Evolutionary conservation across 257 asterid genomes (phyloP), one percentile per base, ranked within the genome.

Genomic region (Anisodus acutangulus): DNA sequence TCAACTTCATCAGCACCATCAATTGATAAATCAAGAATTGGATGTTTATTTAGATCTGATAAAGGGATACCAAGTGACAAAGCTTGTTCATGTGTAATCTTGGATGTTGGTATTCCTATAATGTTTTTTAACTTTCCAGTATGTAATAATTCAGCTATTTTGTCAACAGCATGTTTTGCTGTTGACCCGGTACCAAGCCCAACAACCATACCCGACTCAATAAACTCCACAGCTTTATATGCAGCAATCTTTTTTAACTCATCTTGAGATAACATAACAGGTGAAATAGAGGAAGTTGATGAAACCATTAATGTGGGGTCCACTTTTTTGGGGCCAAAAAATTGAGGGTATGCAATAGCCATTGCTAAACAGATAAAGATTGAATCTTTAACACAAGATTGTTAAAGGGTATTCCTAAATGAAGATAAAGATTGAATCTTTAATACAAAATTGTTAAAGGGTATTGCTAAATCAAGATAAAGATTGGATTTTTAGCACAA

Each of bases 1-100:
- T 93, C 97, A 31, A 93, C 94, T 88, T 92, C 94, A 66, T 92
- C 93, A 5, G 95, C 97, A 1, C 97, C 95, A 45, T 93, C 97
- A 22, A 93, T 93, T 1, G 95, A 93, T 64, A 93, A 87, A 87
- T 93, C 97, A 17, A 93, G 81, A 8, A 89, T 85, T 3, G 95
- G 92, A 19, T 91, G 92, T 5, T 90, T 62, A 83, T 91, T 93
- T 26, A 93, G 91, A 90, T 93, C 94, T 22, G 97, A 91, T 12
- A 93, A 63, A 4, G 95, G 95, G 1, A 93, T 90, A 0, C 93
- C 91, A 55, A 93, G 79, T 5, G 91, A 87, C 19, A 88, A 86
- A 9, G 95, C 97, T 81, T 93, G 97, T 60, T 88, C 88, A 43
- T 85, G 84, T 6, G 92, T 90, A 53, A 66, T 62, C n/a, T 62